These are phyloP conservation scores for Viola pubescens DNA, from an alignment of 441 rosid species.

Conservation along the genomic window DNA sequence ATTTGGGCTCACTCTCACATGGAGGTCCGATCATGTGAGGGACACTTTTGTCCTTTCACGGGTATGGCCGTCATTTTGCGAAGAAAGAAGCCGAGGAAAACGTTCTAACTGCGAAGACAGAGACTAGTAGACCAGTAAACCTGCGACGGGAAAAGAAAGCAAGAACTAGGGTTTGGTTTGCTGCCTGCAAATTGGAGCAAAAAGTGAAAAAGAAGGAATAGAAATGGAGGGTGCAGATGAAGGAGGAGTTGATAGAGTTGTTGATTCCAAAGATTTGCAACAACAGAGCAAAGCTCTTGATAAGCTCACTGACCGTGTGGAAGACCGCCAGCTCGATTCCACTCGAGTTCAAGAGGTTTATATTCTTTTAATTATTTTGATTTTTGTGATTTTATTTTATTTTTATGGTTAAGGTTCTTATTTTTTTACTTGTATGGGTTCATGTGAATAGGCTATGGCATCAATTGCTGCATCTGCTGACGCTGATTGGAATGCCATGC, in stretches of 20 bases:
- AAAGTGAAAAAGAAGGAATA: neutral
- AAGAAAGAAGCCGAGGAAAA: no score
- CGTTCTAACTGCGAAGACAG: neutral
- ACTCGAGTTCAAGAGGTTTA: constrained; percentile 82
- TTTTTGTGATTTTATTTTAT: no score
- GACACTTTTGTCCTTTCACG: constrained; percentile 1
- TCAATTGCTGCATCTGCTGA: constrained; percentile 81
- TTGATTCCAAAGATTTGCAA: constrained; percentile 81
- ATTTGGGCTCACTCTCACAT: neutral
- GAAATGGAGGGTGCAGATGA: constrained; percentile 62
- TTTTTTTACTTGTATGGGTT: neutral
- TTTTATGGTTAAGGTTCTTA: no score
- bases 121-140: neutral
- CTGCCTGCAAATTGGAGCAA: neutral
- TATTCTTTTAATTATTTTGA: neutral
- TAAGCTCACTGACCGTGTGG: constrained; percentile 89
- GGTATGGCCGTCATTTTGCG: no score
- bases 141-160: neutral
- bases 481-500: constrained; percentile 81
- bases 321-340: constrained; percentile 92
- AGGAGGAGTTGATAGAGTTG: constrained; percentile 43
- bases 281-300: constrained; percentile 95
- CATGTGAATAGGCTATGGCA: constrained; percentile 75
- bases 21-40: neutral
- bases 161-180: constrained; percentile 10